Base-by-base conservation (phyloP, 805 yeast genomes). In the Aciculoconidium aculeatum region DNA sequence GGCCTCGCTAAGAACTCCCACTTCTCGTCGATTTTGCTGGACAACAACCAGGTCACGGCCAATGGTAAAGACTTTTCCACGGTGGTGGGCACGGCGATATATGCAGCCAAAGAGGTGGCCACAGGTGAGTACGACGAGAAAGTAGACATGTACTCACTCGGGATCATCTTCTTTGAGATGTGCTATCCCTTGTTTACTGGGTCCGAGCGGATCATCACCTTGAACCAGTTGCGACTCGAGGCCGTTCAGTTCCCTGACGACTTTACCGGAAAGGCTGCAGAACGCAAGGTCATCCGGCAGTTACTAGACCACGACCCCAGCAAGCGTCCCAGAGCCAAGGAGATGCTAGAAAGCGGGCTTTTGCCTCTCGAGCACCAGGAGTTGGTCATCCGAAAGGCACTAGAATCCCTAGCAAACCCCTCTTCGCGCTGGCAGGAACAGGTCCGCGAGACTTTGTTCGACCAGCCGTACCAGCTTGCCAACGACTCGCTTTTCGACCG, bases 101-200 rank as follows among this genome's bases (percentile, higher is more conserved):
- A 92, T 49, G 92, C 90, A 25, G 98, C 98, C 0, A 74, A 75
- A 11, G 98, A 92, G 50, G 90, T 90, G 0, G 63, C 83, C 6
- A 65, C 71, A 11, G 92, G 92, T 1, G 63, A 70, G n/a, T 92
- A 92, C 51, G 80, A 90, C 49, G 95, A 84, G 40, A 92, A 92
- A 43, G 94, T 92, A 21, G 99, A 92, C 52, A 80, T 92, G 82
- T 92, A 87, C 51, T 87, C 98, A 0, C 58, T 92, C 22, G 99
- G 99, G 3, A 76, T 92, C 19, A 92, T 92, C 1, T 86, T 92
- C 49, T 92, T 92, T 52, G 98, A 92, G 51, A 92, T 92, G 98
- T 72, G 86, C 16, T 86, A 78, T 50, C 67, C 79, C 1, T 67
- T 90, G 44, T 66, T 68, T n/a, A 92, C 99, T 0, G 88, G 86